These are phyloP conservation scores for Lodderomyces theae DNA, from an alignment of 1,139 yeast species.

Conservation along the genomic window DNA sequence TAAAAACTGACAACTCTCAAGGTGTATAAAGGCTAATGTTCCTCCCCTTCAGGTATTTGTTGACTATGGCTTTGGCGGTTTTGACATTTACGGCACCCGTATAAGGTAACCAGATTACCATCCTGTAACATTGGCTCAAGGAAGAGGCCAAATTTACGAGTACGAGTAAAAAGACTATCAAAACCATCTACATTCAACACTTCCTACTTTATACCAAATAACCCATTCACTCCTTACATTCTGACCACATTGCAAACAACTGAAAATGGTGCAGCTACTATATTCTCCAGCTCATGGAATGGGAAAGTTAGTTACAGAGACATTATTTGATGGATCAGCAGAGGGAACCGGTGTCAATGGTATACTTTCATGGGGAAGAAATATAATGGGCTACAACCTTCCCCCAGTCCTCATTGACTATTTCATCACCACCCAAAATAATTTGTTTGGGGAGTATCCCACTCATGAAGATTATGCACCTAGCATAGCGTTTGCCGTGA, in stretches of 20 bases:
- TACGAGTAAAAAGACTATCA: too few relatives aligned
- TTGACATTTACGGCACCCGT: too few relatives aligned
- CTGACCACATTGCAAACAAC: not conserved
- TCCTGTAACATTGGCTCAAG: too few relatives aligned
- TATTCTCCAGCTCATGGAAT: constrained; percentile 23
- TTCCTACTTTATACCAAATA: too few relatives aligned
- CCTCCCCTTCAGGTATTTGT: too few relatives aligned
- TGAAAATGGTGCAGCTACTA: not conserved
- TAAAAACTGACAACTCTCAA: too few relatives aligned
- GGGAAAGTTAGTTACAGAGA: constrained; percentile 14
- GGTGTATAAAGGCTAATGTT: too few relatives aligned
- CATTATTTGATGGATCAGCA: constrained; percentile 18
- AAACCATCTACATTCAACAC: too few relatives aligned
- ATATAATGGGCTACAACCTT: constrained; percentile 23
- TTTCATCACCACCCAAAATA: constrained; percentile 20
- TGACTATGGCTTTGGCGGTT: too few relatives aligned
- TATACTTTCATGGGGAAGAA: constrained; percentile 19
- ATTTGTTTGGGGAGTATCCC: constrained; percentile 40
- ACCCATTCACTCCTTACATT: too few relatives aligned
- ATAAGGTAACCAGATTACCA: too few relatives aligned
- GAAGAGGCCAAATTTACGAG: too few relatives aligned
- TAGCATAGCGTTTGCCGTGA: constrained; percentile 28
- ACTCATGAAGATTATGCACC: constrained; percentile 28
- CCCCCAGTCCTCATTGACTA: constrained; percentile 24
- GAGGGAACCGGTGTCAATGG: constrained; percentile 24